Conservation (phyloP, 1,284 basidiomycete genomes). For the Cutaneotrichosporon mucoides region DNA sequence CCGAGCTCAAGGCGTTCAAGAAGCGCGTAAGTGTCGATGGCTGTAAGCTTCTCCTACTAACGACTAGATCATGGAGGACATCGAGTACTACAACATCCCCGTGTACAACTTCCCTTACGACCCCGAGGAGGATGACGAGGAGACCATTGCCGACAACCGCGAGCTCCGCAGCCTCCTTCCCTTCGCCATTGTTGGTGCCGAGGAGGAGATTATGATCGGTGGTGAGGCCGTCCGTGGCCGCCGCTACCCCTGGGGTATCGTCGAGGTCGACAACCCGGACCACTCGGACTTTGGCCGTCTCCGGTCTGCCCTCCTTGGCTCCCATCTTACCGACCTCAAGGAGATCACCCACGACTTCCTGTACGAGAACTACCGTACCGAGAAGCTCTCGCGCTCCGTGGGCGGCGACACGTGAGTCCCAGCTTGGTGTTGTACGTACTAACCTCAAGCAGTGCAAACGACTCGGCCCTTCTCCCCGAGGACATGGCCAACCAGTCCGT, state of each 20-base stretch:
- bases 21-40: constrained; percentile 63
- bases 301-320: constrained; percentile 84
- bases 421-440: constrained; percentile 4
- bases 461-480: constrained; percentile 82
- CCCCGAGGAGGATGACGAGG: constrained; percentile 97
- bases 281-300: constrained; percentile 96
- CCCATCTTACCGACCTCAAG: constrained; percentile 90
- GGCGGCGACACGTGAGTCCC: constrained; percentile 66
- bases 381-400: constrained; percentile 92
- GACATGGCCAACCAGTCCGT: constrained; percentile 96
- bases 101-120: constrained; percentile 99
- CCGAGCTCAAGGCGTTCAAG: constrained; percentile 91
- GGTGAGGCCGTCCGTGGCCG: constrained; percentile 88
- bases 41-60: background rate
- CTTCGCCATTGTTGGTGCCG: constrained; percentile 95
- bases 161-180: constrained; percentile 87
- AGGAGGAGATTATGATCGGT: constrained; percentile 91
- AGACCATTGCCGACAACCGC: constrained; percentile 96
- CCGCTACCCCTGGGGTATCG: constrained; percentile 95
- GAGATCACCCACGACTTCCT: constrained; percentile 85
- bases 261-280: constrained; percentile 96
- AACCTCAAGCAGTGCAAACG: constrained; percentile 51
- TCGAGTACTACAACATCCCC: constrained; percentile 96
- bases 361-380: constrained; percentile 73
- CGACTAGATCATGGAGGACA: constrained; percentile 93